Conservation (phyloP, 305 asterid genomes). For the Rubia tinctorum region DNA sequence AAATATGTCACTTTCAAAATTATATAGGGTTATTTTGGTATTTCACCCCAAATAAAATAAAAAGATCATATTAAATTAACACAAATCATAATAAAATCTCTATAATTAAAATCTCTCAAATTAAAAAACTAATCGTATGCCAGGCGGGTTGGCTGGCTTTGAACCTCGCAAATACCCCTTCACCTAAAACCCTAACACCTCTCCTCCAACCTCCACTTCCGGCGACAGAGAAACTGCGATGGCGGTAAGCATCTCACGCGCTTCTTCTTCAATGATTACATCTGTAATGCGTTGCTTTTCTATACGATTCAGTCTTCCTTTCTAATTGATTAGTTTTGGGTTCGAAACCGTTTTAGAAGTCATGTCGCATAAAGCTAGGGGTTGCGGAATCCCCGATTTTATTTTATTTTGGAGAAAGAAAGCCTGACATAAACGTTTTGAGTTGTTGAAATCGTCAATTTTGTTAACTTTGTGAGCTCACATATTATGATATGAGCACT, state of each 20-base stretch:
- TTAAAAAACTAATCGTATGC: not conserved
- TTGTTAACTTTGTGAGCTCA: not conserved
- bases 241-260: conserved; percentile 22
- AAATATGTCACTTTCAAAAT: too few species aligned
- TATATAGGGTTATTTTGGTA: too few species aligned
- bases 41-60: too few species aligned
- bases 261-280: not conserved
- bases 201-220: not conserved
- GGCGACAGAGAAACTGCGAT: conserved; percentile 13
- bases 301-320: not conserved
- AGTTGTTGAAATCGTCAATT: not conserved
- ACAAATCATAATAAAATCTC: too few species aligned
- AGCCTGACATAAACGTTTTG: not conserved
- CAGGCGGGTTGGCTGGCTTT: not conserved
- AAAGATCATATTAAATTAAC: too few species aligned
- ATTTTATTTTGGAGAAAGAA: too few species aligned
- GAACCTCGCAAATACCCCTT: not conserved
- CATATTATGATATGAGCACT: not conserved
- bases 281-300: not conserved
- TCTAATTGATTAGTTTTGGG: not conserved
- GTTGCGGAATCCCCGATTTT: not conserved
- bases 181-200: conserved; percentile 10
- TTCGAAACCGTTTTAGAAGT: not conserved
- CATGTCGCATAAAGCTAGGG: not conserved
- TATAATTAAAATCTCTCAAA: too few species aligned